phyloP scores from a whole-genome alignment of 1,284 basidiomycete genomes.

The Mycena citricolor region DNA sequence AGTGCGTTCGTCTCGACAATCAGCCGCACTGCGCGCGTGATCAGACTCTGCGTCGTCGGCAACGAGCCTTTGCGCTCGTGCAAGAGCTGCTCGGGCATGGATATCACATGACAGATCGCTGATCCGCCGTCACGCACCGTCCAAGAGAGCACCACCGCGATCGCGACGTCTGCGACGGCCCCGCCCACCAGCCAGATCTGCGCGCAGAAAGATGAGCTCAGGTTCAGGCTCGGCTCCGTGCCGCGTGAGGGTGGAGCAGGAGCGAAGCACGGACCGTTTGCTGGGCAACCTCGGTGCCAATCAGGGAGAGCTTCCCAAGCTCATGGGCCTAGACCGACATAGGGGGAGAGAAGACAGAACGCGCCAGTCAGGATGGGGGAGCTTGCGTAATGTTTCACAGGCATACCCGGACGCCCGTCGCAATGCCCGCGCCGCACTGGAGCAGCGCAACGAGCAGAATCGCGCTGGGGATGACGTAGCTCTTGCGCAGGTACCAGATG shows the following conservation, averaged over 20 bases:
- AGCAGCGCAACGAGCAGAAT: slow-evolving; percentile 17
- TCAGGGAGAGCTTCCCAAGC: slow-evolving; percentile 21
- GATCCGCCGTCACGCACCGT: slow-evolving; percentile 15
- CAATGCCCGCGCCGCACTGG: slow-evolving; percentile 19
- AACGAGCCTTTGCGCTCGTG: slow-evolving; percentile 2
- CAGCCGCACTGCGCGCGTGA: slow-evolving; percentile 17
- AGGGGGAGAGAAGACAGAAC: slow-evolving; percentile 2
- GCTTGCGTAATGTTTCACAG: too few relatives aligned
- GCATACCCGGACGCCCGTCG: slow-evolving; percentile 15
- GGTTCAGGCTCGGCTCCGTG: too few relatives aligned
- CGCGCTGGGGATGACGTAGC: slow-evolving; percentile 2
- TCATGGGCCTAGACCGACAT: slow-evolving; percentile 15
- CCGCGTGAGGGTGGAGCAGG: too few relatives aligned
- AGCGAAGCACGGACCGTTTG: slow-evolving; percentile 16
- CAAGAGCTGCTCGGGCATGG: slow-evolving; percentile 5
- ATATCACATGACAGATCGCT: not conserved
- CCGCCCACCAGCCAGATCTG: slow-evolving; percentile 22
- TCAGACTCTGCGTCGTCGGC: slow-evolving; percentile 5
- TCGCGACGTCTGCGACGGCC: slow-evolving; percentile 21
- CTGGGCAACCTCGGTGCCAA: slow-evolving; percentile 15
- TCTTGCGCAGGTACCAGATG: slow-evolving; percentile 13
- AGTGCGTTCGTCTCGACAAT: slow-evolving; percentile 23
- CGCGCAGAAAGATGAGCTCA: not conserved
- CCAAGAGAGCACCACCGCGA: slow-evolving; percentile 21
- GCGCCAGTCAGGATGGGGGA: slow-evolving; percentile 1